Conservation (phyloP, 2,329 filamentous ascomycete genomes). For the Aspergillus vadensis region DNA sequence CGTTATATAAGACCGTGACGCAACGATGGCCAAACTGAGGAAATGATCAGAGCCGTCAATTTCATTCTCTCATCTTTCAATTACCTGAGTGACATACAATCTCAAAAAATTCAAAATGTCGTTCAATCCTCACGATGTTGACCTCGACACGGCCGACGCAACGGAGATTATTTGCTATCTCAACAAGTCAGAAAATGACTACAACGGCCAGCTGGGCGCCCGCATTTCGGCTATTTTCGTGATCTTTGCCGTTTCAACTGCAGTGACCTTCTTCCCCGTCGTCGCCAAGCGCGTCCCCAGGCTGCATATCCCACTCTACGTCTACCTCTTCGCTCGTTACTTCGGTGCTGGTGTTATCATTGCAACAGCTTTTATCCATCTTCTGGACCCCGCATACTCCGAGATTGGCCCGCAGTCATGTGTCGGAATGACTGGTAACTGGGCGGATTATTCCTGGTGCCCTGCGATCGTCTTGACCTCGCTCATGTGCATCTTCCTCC, state of each 20-base stretch:
- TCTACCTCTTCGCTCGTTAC: conserved; percentile 19
- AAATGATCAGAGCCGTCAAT: background rate
- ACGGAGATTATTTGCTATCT: conserved; percentile 14
- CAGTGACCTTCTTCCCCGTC: conserved; percentile 18
- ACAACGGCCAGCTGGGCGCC: conserved; percentile 16
- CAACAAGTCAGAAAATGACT: conserved; percentile 13
- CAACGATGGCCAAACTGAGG: background rate
- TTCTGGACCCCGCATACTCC: conserved; percentile 18
- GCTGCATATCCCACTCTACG: conserved; percentile 11
- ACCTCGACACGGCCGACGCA: conserved; percentile 13
- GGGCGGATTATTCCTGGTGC: conserved; percentile 18
- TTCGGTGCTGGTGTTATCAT: conserved; percentile 18
- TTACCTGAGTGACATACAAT: background rate
- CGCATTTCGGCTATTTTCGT: conserved; percentile 19
- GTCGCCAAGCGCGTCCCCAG: conserved; percentile 13
- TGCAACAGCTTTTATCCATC: conserved; percentile 19
- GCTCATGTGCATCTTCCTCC: conserved; percentile 15
- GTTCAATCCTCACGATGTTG: conserved; percentile 13
- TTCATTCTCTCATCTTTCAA: background rate
- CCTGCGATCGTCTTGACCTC: conserved; percentile 17
- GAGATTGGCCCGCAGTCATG: conserved; percentile 17
- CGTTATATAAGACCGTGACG: conserved; percentile 2
- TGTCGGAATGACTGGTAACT: conserved; percentile 17
- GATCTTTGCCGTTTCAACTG: conserved; percentile 15
- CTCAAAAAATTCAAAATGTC: conserved; percentile 3